Percentiles rank a stretch among this genome's conserved stretches.
Conservation (phyloP, 768 basidiomycete species). For the Rhodocollybia butyracea region DNA sequence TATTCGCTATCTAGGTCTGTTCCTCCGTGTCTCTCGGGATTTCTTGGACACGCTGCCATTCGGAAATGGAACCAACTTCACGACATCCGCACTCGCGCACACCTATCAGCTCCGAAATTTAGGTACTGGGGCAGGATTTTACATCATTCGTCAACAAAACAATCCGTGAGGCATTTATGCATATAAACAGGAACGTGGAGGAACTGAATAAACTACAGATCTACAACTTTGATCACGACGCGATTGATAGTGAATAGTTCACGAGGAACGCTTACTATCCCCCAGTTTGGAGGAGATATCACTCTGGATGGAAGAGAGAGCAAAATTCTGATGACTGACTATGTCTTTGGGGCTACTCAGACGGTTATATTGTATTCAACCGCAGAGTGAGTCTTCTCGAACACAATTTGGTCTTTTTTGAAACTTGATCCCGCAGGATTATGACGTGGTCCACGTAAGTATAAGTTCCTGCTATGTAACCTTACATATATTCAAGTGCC, state of each 20-base stretch:
- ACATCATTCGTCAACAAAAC: constrained; percentile 43
- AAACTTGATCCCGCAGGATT: constrained; percentile 27
- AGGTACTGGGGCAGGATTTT: constrained; percentile 42
- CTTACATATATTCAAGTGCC: background rate
- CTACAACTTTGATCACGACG: constrained; percentile 40
- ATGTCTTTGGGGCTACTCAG: constrained; percentile 35
- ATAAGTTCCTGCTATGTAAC: background rate
- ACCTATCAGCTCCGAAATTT: constrained; percentile 46
- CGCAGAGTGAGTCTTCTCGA: constrained; percentile 33
- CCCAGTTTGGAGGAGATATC: constrained; percentile 28
- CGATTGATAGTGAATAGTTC: constrained; percentile 43
- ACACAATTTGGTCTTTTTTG: background rate
- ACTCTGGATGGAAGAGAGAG: constrained; percentile 46
- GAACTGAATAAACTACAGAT: constrained; percentile 22
- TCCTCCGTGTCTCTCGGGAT: constrained; percentile 50
- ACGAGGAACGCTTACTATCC: constrained; percentile 33
- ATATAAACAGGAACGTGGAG: background rate
- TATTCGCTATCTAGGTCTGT: constrained; percentile 32
- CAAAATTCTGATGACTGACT: constrained; percentile 48
- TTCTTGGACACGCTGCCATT: constrained; percentile 40
- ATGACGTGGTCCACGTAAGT: constrained; percentile 54
- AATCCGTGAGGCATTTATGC: constrained; percentile 29
- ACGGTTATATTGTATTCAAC: constrained; percentile 43
- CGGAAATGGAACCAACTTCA: constrained; percentile 49
- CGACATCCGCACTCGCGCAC: constrained; percentile 39